Evolutionary conservation across 345 rosid genomes (phyloP).

Genomic region (Gossypium sturtianum): DNA sequence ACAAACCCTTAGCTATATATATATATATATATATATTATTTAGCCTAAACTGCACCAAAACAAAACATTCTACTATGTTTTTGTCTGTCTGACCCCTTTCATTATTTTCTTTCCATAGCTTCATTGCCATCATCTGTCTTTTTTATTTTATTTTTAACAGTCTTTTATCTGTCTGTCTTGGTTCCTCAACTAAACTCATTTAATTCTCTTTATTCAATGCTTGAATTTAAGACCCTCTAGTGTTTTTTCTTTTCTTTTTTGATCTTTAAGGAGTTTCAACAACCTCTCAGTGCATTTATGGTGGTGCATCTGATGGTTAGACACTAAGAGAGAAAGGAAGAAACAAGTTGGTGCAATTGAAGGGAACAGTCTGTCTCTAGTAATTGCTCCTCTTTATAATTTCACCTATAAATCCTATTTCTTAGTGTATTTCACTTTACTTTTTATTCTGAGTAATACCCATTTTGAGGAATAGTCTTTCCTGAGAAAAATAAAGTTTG

Average conservation of each 20-base stretch:
- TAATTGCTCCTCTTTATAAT: slow-evolving; percentile 36
- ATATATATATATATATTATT: background rate
- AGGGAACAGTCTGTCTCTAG: slow-evolving; percentile 47
- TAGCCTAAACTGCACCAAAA: background rate
- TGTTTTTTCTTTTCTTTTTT: slow-evolving; percentile 13
- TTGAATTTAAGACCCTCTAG: slow-evolving; percentile 30
- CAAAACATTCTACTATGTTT: slow-evolving; percentile 3
- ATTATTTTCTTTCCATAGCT: background rate
- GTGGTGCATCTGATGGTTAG: slow-evolving; percentile 29
- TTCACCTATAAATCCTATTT: slow-evolving; percentile 49
- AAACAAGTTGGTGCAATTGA: slow-evolving; percentile 23
- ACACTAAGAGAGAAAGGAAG: slow-evolving; percentile 1
- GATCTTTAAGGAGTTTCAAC: slow-evolving; percentile 31
- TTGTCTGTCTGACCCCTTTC: background rate
- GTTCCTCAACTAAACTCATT: slow-evolving; percentile 81
- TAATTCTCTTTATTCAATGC: slow-evolving; percentile 53
- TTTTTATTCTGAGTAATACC: background rate
- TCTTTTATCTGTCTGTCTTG: slow-evolving; percentile 12
- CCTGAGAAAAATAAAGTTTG: background rate
- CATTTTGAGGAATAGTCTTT: slow-evolving; percentile 1
- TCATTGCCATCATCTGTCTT: background rate
- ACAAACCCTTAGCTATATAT: background rate
- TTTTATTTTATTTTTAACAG: background rate
- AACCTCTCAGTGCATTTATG: slow-evolving; percentile 55
- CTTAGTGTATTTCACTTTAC: background rate